Evolutionary conservation across 192 early-diverging fungal species (phyloP), one percentile per base, ranked within the genome.

Genomic region (Rhizoclosmatium globosum): DNA sequence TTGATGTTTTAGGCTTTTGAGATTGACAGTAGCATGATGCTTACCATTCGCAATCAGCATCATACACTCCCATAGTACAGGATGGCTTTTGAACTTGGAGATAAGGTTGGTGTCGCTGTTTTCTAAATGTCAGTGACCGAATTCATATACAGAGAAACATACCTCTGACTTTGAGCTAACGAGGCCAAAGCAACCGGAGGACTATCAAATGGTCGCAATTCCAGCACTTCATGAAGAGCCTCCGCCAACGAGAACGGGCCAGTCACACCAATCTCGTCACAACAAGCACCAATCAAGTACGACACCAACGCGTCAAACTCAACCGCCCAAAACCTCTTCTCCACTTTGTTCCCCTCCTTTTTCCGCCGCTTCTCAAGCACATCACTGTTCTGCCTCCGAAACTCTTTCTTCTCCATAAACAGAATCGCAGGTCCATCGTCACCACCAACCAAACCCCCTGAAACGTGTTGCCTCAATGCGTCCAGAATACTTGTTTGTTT

Each of bases 31-130:
- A 13, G 7, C 9, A 23, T 7, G 53, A 71, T 13, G 15, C 4
- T 53, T 21, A 71, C 69, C 69, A 53, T 71, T 11, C 3, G 69
- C 69, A 47, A 71, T 47, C 3, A 71, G 38, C 50, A 31, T 71
- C 50, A 47, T 19, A 19, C 7, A 3, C 4, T 56, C 50, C 69
- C 69, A 71, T 4, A 71, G 53, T 53, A 71, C 31, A 6, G 47
- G 9, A 41, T 71, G 48, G 3, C 6, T 71, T 31, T 71, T 71
- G 31, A 71, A 71, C 7, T 53, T 47, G 4, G 69, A 4, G 3
- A 71, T 6, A 71, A 71, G 11, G 38, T 6, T 3, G 19, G 47
- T 47, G 31, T 71, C 69, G 13, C 69, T 71, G 38, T n/a, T n/a
- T 7, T 41, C 9, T 21, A 53, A 71, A 4, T 9, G 60, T 62